Evolutionary conservation across 129 eudicot genomes (phyloP), one percentile per base, ranked within the genome.

Genomic region (Rutidosis leptorrhynchoides): DNA sequence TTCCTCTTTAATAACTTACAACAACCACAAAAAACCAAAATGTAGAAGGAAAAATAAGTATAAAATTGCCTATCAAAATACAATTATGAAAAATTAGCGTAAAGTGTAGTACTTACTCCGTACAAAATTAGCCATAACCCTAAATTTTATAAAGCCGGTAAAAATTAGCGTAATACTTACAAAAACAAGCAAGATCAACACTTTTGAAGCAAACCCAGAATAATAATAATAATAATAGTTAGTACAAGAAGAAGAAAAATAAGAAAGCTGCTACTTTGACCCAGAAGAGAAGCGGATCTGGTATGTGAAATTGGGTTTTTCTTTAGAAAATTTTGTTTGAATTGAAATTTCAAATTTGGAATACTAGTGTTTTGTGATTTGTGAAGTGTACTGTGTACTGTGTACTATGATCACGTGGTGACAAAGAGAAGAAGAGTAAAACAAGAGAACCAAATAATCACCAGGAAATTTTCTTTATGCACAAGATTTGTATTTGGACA

Each of bases 331-430:
- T 40, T 15, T 59, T 71, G 45, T 55, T 71, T 46, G 25, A 7
- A 8, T 45, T 30, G 29, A n/a, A n/a, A n/a, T n/a, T 63, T 64
- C 76, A 62, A 51, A 30, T 7, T 2, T 29, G 46, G 21, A 40
- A 37, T 65, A 42, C 56, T 42, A 17, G 60, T 54, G 29, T 54
- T 17, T 49, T 49, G 9, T 17, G 24, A 20, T 11, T 24, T 11
- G n/a, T n/a, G n/a, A 29, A 54, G 37, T 5, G 75, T 59, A 58
- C 52, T 59, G 14, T 22, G n/a, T n/a, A n/a, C n/a, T n/a, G n/a
- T n/a, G n/a, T n/a, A n/a, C n/a, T n/a, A n/a, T n/a, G 67, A 62
- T 77, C 82, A 78, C 82, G 82, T 65, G 78, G 70, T 30, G 65
- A 11, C 68, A 45, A 35, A 8, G 53, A 52, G 64, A n/a, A 51